These are phyloP conservation scores for Trichoderma arundinaceum DNA, from an alignment of 2,329 filamentous ascomycete species.

Conservation along the genomic window DNA sequence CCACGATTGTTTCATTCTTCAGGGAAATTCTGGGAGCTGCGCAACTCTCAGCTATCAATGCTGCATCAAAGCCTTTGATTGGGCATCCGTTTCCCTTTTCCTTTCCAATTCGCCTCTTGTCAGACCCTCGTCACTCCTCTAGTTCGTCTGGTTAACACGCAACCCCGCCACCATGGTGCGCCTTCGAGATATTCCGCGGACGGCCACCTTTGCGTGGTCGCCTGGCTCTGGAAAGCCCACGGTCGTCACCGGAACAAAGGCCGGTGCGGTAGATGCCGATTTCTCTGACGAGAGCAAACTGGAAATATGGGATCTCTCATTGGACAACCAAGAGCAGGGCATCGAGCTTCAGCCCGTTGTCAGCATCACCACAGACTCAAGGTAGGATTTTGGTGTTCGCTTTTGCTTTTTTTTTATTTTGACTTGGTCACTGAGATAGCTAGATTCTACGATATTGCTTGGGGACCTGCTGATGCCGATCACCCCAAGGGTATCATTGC, in stretches of 20 bases:
- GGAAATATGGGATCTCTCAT: constrained; percentile 91
- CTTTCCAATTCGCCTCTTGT: constrained; percentile 27
- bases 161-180: constrained; percentile 76
- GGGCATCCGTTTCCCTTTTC: constrained; percentile 9
- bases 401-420: background rate
- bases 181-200: constrained; percentile 93
- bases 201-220: constrained; percentile 97
- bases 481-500: constrained; percentile 88
- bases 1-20: constrained; percentile 31
- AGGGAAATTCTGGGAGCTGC: constrained; percentile 29
- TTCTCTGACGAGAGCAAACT: constrained; percentile 97
- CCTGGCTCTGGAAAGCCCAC: constrained; percentile 78
- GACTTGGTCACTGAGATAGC: constrained; percentile 29
- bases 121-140: constrained; percentile 9
- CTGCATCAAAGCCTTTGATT: constrained; percentile 27
- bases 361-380: constrained; percentile 85
- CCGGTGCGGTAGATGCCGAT: constrained; percentile 93
- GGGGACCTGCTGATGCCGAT: constrained; percentile 81
- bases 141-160: constrained; percentile 37
- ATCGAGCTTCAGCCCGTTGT: constrained; percentile 85
- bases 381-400: constrained; percentile 57
- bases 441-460: constrained; percentile 97
- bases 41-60: constrained; percentile 29
- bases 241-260: constrained; percentile 90
- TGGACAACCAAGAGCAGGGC: constrained; percentile 76